A percentile compares a stretch with the other conserved stretches of the same genome.
Conservation (phyloP, 768 basidiomycete species). For the Amylocystis lapponica region DNA sequence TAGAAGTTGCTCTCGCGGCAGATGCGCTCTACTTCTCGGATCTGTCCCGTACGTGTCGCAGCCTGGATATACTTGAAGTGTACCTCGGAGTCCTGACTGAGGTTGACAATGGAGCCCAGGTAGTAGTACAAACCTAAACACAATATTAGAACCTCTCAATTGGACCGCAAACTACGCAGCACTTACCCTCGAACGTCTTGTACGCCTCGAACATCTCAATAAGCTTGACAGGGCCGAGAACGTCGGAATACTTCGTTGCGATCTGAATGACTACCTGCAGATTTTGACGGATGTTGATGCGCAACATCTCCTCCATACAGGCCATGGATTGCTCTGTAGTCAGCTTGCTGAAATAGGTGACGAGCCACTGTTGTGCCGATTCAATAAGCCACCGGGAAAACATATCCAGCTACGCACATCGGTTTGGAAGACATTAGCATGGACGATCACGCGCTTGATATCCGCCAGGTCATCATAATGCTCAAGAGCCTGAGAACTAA, state of each 20-base stretch:
- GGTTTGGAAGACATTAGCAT: constrained; percentile 74
- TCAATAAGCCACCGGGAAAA: constrained; percentile 2
- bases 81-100: constrained; percentile 93
- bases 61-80: constrained; percentile 99
- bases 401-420: constrained; percentile 50
- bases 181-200: constrained; percentile 90
- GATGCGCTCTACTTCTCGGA: constrained; percentile 98
- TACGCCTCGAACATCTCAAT: constrained; percentile 98
- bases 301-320: constrained; percentile 95
- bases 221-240: constrained; percentile 93
- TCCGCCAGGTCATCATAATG: constrained; percentile 98
- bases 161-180: too few species aligned
- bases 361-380: constrained; percentile 98
- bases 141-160: neutral
- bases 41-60: constrained; percentile 95
- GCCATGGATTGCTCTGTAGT: constrained; percentile 97
- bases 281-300: constrained; percentile 96
- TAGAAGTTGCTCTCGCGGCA: constrained; percentile 96
- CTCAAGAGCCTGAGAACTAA: constrained; percentile 76
- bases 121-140: constrained; percentile 88
- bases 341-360: constrained; percentile 93
- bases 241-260: constrained; percentile 97
- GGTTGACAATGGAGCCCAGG: constrained; percentile 94
- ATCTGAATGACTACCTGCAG: constrained; percentile 95
- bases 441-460: constrained; percentile 97